These are phyloP conservation scores for Penicillium samsonianum DNA, from an alignment of 495 filamentous ascomycete genomes.

Conservation along the genomic window DNA sequence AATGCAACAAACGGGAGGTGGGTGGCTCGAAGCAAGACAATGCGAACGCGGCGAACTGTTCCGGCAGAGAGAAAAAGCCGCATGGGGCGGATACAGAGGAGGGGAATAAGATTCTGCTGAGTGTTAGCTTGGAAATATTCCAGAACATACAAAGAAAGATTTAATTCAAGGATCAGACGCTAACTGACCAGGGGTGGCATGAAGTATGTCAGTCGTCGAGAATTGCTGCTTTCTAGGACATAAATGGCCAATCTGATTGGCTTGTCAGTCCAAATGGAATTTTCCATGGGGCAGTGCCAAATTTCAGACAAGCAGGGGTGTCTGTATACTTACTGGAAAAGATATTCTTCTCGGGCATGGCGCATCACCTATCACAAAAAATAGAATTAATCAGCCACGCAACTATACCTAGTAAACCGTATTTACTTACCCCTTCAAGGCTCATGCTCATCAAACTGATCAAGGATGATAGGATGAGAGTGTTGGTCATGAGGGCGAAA, in stretches of 20 bases:
- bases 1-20: slow-evolving; percentile 64
- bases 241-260: slow-evolving; percentile 58
- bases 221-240: slow-evolving; percentile 74
- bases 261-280: slow-evolving; percentile 11
- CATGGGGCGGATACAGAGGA: slow-evolving; percentile 80
- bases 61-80: slow-evolving; percentile 73
- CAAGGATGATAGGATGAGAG: slow-evolving; percentile 85
- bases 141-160: slow-evolving; percentile 17
- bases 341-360: slow-evolving; percentile 72
- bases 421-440: slow-evolving; percentile 71
- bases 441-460: slow-evolving; percentile 91
- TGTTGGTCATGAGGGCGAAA: slow-evolving; percentile 85
- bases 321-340: slow-evolving; percentile 66
- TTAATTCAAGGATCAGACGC: slow-evolving; percentile 6
- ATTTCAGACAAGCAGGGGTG: slow-evolving; percentile 6
- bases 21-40: slow-evolving; percentile 73
- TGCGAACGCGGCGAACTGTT: slow-evolving; percentile 69
- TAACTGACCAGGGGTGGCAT: slow-evolving; percentile 62
- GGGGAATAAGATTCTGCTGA: slow-evolving; percentile 75
- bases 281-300: background rate
- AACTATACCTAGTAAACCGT: background rate
- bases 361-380: slow-evolving; percentile 53
- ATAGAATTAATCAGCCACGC: slow-evolving; percentile 7
- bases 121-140: slow-evolving; percentile 28
- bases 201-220: slow-evolving; percentile 78